Conservation (phyloP, 768 basidiomycete genomes). For the Trametopsis cervina region DNA sequence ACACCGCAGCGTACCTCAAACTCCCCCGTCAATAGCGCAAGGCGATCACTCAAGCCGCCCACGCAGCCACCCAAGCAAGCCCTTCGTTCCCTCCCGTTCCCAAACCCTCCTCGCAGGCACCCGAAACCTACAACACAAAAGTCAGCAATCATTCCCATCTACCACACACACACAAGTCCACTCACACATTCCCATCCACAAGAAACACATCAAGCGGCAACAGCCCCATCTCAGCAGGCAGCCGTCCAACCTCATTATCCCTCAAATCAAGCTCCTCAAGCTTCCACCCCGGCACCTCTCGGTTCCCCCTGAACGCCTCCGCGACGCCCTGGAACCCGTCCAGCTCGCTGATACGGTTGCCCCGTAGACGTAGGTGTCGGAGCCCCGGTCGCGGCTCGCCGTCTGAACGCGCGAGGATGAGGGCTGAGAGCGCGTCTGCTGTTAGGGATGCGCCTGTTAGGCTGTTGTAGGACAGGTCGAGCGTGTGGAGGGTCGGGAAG, state of each 20-base stretch:
- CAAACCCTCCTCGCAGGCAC: constrained; percentile 75
- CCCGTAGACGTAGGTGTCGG: constrained; percentile 57
- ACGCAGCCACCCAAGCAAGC: constrained; percentile 70
- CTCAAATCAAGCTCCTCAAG: constrained; percentile 78
- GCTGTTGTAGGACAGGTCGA: constrained; percentile 73
- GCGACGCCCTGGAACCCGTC: constrained; percentile 58
- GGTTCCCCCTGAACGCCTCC: constrained; percentile 57
- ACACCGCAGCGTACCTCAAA: no score
- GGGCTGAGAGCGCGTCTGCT: constrained; percentile 36
- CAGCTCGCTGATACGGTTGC: constrained; percentile 57
- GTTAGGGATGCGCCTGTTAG: constrained; percentile 50
- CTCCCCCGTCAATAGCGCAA: no score
- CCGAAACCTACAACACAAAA: constrained; percentile 50
- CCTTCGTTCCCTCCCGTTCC: constrained; percentile 84
- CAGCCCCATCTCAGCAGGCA: constrained; percentile 65
- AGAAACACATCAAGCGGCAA: constrained; percentile 74
- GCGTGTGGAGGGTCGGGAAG: constrained; percentile 62
- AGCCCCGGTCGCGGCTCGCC: constrained; percentile 42
- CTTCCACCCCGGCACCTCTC: constrained; percentile 60
- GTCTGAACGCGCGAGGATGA: constrained; percentile 36
- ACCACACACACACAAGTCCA: constrained; percentile 13
- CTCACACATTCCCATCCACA: constrained; percentile 81
- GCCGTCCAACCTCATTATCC: constrained; percentile 70
- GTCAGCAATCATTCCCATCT: neutral
- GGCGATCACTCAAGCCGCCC: constrained; percentile 72